These are phyloP conservation scores for Salix purpurea DNA, from an alignment of 345 rosid genomes.

Conservation along the genomic window DNA sequence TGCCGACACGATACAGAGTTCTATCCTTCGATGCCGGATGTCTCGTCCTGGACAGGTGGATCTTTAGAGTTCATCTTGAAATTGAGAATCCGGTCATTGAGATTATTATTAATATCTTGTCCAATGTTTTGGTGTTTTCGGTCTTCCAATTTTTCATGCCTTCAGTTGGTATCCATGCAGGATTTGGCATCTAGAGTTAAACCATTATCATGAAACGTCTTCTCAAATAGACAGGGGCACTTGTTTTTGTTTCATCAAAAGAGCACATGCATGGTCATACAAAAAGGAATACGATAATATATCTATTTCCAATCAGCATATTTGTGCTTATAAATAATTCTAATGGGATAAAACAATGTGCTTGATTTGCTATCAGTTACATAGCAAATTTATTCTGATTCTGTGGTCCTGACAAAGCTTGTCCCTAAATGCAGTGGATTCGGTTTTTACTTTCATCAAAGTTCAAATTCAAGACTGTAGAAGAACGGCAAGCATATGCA, in stretches of 20 bases:
- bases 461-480: slow-evolving; percentile 69
- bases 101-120: not conserved
- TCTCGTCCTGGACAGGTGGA: slow-evolving; percentile 93
- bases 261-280: not conserved
- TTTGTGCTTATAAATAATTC: not conserved
- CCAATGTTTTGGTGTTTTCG: not conserved
- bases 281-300: not conserved
- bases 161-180: not conserved
- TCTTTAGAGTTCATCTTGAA: slow-evolving; percentile 2
- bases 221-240: not conserved
- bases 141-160: not conserved
- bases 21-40: slow-evolving; percentile 82
- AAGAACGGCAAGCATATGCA: slow-evolving; percentile 61
- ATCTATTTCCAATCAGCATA: not conserved
- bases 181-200: not conserved
- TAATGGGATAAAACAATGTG: not conserved
- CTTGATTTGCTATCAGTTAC: not conserved
- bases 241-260: not conserved
- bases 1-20: slow-evolving; percentile 70
- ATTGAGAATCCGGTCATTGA: not conserved
- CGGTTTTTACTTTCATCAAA: slow-evolving; percentile 60
- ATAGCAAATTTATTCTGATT: not conserved
- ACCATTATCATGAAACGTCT: not conserved
- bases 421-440: slow-evolving; percentile 63
- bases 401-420: slow-evolving; percentile 14